Evolutionary conservation across 345 rosid genomes (phyloP).

Genomic region (Excoecaria cochinchinensis): DNA sequence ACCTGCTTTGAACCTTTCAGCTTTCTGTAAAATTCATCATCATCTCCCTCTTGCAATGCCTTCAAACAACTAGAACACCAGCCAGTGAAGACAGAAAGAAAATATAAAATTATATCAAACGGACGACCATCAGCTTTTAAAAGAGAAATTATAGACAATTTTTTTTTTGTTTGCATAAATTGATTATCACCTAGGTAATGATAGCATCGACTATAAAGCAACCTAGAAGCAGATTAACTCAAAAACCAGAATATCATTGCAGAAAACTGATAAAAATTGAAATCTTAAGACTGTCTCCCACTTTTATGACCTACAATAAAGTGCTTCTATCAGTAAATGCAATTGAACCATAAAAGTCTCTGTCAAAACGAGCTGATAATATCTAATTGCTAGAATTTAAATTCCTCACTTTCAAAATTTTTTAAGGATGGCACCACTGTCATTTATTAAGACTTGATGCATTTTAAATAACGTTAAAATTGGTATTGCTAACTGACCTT

Average conservation of each 20-base stretch:
- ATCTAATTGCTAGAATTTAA: background rate
- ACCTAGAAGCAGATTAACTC: background rate
- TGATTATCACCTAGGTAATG: background rate
- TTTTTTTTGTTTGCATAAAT: background rate
- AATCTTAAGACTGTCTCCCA: background rate
- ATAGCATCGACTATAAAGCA: background rate
- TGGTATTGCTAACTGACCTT: background rate
- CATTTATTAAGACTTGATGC: too few species aligned
- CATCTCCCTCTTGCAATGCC: conserved; percentile 84
- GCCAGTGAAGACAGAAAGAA: conserved; percentile 19
- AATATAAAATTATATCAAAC: background rate
- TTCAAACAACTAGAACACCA: conserved; percentile 67
- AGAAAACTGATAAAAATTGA: background rate
- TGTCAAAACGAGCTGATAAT: background rate
- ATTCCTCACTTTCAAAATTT: too few species aligned
- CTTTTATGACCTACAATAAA: background rate
- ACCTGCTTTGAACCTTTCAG: conserved; percentile 79
- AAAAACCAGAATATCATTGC: background rate
- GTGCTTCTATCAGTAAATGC: background rate
- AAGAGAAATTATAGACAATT: background rate
- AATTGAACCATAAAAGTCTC: background rate
- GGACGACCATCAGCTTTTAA: background rate
- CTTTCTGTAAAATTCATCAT: conserved; percentile 58
- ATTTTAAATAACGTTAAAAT: background rate
- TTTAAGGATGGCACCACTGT: too few species aligned